phyloP scores from a whole-genome alignment of 148 eudicot genomes.

The Nepenthes mirabilis region DNA sequence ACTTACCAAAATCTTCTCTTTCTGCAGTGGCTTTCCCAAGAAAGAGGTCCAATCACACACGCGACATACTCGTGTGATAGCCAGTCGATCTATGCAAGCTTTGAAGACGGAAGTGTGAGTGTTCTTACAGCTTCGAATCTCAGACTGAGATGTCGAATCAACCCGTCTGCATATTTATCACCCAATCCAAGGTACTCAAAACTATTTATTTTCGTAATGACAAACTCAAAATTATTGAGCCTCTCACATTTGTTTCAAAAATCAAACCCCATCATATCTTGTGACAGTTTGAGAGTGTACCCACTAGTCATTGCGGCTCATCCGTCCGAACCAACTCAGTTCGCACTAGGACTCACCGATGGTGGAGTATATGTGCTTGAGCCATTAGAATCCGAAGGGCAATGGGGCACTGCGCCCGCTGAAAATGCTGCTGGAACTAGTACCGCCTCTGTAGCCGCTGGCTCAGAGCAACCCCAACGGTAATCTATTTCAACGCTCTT shows the following conservation, averaged over 20 bases:
- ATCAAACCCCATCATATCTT: not conserved
- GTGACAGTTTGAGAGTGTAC: slow-evolving; percentile 7
- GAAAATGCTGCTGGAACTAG: slow-evolving; percentile 11
- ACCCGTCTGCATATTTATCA: slow-evolving; percentile 7
- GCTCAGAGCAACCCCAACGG: slow-evolving; percentile 8
- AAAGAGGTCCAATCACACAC: slow-evolving; percentile 18
- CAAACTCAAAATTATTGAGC: not conserved
- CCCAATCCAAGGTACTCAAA: slow-evolving; percentile 8
- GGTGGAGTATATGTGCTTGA: slow-evolving; percentile 13
- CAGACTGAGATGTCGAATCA: slow-evolving; percentile 18
- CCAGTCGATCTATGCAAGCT: slow-evolving; percentile 23
- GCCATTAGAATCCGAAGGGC: slow-evolving; percentile 8
- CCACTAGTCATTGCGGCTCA: slow-evolving; percentile 11
- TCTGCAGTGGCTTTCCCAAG: slow-evolving; percentile 24
- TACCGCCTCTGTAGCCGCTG: not conserved
- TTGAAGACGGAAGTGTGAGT: slow-evolving; percentile 20
- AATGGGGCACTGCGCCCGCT: slow-evolving; percentile 8
- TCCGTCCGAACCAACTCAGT: slow-evolving; percentile 12
- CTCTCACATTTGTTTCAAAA: not conserved
- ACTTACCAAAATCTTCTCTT: not conserved
- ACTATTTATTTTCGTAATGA: not conserved
- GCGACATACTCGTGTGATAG: slow-evolving; percentile 32
- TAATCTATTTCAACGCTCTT: not conserved
- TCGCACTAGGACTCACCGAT: slow-evolving; percentile 9
- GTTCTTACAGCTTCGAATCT: slow-evolving; percentile 21